phyloP scores from a whole-genome alignment of 208 protist species.

The Leishmania lainsoni region DNA sequence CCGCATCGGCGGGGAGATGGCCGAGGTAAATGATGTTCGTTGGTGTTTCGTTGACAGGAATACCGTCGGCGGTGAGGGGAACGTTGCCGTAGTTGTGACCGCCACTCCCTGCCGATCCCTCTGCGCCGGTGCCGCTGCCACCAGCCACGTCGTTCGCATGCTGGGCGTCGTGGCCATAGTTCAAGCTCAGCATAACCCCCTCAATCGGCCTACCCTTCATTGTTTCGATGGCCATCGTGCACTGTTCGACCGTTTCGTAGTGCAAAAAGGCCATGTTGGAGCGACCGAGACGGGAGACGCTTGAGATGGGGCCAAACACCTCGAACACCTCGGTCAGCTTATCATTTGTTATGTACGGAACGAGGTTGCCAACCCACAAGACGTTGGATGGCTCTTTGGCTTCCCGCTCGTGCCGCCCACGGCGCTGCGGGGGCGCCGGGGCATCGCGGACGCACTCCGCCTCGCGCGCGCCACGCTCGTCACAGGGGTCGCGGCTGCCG shows the following conservation, averaged over 20 bases:
- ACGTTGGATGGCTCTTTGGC: conserved; percentile 77
- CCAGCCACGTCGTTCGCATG: conserved; percentile 17
- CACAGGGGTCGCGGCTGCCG: conserved; percentile 16
- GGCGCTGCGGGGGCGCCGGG: conserved; percentile 33
- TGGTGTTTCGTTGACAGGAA: conserved; percentile 65
- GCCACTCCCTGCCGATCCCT: conserved; percentile 5
- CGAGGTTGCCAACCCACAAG: conserved; percentile 80
- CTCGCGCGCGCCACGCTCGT: conserved; percentile 22
- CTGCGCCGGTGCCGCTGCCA: conserved; percentile 9
- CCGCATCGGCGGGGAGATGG: conserved; percentile 66
- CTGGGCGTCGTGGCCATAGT: conserved; percentile 77
- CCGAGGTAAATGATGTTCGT: conserved; percentile 90
- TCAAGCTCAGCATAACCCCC: conserved; percentile 72
- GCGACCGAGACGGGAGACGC: conserved; percentile 67
- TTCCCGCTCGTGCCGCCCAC: conserved; percentile 58
- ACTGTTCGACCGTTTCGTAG: conserved; percentile 83
- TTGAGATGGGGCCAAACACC: conserved; percentile 70
- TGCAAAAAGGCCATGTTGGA: conserved; percentile 85
- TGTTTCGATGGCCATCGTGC: conserved; percentile 78
- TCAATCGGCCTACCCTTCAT: conserved; percentile 76
- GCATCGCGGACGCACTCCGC: not conserved
- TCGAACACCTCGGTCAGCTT: conserved; percentile 82
- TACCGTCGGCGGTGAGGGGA: conserved; percentile 40
- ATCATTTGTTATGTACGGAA: conserved; percentile 64
- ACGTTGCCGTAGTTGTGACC: conserved; percentile 12